Conservation (phyloP, 306 rosid species). For the Lathyrus sativus region DNA sequence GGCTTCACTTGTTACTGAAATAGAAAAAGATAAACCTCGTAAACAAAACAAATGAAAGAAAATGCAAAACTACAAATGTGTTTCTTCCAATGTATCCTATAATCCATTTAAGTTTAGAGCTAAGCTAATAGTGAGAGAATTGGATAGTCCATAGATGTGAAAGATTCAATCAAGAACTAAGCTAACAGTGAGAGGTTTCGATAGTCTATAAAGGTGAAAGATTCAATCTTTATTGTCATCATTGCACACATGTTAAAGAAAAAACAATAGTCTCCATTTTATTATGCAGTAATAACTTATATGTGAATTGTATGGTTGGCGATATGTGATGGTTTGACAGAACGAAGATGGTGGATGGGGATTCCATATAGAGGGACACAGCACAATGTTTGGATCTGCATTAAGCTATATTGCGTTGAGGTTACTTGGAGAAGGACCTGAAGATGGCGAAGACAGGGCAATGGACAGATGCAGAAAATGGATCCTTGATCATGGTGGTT, state of each 20-base stretch:
- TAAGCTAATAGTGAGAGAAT: too few relatives aligned
- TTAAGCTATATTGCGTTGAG: constrained; percentile 64
- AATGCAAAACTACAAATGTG: neutral
- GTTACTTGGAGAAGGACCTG: constrained; percentile 57
- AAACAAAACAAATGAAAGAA: constrained; percentile 2
- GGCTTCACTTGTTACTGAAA: neutral
- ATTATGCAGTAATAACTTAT: neutral
- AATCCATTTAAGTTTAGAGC: neutral
- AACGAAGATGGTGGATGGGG: constrained; percentile 88
- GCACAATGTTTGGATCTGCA: constrained; percentile 76
- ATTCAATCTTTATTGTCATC: neutral
- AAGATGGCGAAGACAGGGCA: constrained; percentile 42
- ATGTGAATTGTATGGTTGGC: neutral
- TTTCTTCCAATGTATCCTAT: too few relatives aligned
- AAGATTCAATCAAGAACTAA: neutral
- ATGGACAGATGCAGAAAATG: constrained; percentile 54
- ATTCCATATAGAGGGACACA: constrained; percentile 64
- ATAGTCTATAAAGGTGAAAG: neutral
- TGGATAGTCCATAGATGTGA: too few relatives aligned
- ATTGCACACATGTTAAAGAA: neutral
- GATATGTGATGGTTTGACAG: constrained; percentile 34
- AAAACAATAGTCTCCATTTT: neutral
- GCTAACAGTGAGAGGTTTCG: neutral
- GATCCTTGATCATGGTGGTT: constrained; percentile 73
- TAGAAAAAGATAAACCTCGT: neutral